phyloP scores from a whole-genome alignment of 2,329 filamentous ascomycete genomes.

The Alternaria triticina region DNA sequence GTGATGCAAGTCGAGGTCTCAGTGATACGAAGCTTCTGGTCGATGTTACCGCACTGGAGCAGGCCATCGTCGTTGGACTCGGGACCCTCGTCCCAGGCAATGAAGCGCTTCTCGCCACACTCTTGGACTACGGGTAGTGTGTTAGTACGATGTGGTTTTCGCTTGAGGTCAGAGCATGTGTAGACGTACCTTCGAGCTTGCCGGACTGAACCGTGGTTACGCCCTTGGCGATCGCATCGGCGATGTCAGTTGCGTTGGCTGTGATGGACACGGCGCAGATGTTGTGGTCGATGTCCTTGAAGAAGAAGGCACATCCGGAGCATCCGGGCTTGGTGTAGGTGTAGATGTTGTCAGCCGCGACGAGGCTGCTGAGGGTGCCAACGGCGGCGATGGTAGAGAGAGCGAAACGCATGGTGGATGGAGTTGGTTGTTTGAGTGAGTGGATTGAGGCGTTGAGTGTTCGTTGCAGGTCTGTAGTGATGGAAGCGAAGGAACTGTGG shows the following conservation, averaged over 20 bases:
- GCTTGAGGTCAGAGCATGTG: background rate
- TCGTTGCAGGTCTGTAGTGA: background rate
- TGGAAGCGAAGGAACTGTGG: background rate
- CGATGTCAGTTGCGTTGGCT: background rate
- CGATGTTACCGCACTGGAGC: background rate
- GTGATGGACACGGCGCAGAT: constrained; percentile 2
- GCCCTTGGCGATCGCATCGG: background rate
- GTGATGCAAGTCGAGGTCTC: background rate
- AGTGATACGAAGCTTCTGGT: background rate
- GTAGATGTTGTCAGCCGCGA: constrained; percentile 4
- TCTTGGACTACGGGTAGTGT: background rate
- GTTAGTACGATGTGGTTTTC: background rate
- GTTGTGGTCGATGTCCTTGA: constrained; percentile 7
- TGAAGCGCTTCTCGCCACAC: background rate
- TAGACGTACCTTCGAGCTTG: background rate
- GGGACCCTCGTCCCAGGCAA: background rate
- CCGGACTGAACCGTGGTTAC: background rate
- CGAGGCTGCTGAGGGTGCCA: background rate
- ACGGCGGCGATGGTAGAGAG: background rate
- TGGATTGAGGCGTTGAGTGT: background rate
- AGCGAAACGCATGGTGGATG: background rate
- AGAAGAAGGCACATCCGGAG: background rate
- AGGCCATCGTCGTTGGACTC: background rate
- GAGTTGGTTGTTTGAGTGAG: background rate
- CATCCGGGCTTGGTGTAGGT: constrained; percentile 1